Conservation (phyloP, 352 stramenopile genomes). For the Globisporangium iwayamae region DNA sequence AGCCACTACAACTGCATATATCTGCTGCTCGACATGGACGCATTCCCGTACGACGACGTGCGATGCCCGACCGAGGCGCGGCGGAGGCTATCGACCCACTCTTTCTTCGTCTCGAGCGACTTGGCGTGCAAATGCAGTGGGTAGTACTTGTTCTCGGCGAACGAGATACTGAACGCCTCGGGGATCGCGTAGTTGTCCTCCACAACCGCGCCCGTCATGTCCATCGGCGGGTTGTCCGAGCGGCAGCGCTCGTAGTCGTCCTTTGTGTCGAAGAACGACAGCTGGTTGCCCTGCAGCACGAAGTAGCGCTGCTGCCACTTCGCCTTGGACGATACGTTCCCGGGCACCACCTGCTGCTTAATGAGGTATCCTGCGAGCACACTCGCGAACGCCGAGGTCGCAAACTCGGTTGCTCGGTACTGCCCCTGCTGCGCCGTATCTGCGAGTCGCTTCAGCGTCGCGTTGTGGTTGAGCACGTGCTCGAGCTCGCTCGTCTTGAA, state of each 20-base stretch:
- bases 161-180: conserved; percentile 80
- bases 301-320: conserved; percentile 89
- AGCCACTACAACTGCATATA: conserved; percentile 35
- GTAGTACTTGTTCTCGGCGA: conserved; percentile 77
- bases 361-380: conserved; percentile 83
- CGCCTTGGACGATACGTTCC: conserved; percentile 31
- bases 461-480: conserved; percentile 86
- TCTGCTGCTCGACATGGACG: conserved; percentile 19
- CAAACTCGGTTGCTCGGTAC: conserved; percentile 83
- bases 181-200: conserved; percentile 76
- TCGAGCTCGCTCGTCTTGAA: conserved; percentile 88
- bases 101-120: conserved; percentile 67
- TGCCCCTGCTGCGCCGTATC: conserved; percentile 84
- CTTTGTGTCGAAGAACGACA: conserved; percentile 85
- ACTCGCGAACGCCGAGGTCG: conserved; percentile 59
- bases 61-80: conserved; percentile 35
- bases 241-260: conserved; percentile 83
- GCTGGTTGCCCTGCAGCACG: conserved; percentile 69
- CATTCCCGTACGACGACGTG: conserved; percentile 15
- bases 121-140: conserved; percentile 80
- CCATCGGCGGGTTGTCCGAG: conserved; percentile 76
- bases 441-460: conserved; percentile 80
- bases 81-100: conserved; percentile 78
- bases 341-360: conserved; percentile 70
- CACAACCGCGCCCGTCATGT: conserved; percentile 68